A percentile compares a stretch with the other conserved stretches of the same genome.
Evolutionary conservation across 2,329 filamentous ascomycete species (phyloP).

Genomic region (Corniculantispora saksenae): DNA sequence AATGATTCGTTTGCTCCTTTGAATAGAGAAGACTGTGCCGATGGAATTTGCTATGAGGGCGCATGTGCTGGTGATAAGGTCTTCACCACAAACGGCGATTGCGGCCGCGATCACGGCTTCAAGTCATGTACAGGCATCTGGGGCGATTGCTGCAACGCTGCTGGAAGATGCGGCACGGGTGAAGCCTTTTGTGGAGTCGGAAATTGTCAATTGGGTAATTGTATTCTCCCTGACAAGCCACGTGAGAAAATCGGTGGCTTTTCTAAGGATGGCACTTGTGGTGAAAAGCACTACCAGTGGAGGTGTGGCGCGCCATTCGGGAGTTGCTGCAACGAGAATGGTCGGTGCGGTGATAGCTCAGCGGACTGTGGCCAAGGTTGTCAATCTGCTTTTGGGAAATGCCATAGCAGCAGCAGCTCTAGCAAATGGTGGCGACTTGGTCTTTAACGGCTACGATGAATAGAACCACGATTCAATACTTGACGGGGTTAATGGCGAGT

Average conservation of each 20-base stretch:
- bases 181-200: conserved; percentile 24
- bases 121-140: conserved; percentile 31
- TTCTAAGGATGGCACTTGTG: neutral
- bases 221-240: neutral
- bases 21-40: conserved; percentile 31
- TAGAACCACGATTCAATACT: no score
- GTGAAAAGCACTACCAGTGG: neutral
- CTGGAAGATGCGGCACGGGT: conserved; percentile 30
- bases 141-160: conserved; percentile 32
- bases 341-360: neutral
- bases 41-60: conserved; percentile 35
- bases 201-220: conserved; percentile 26
- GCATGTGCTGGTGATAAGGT: conserved; percentile 28
- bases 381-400: neutral
- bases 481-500: no score
- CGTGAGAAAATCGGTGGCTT: neutral
- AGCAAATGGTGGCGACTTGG: no score
- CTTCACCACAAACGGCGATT: conserved; percentile 36
- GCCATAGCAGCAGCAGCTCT: neutral
- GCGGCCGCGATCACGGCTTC: conserved; percentile 30
- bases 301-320: neutral
- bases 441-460: no score
- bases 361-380: neutral
- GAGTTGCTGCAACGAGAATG: neutral
- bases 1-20: neutral